Evolutionary conservation across 331 rosid genomes (phyloP).

Genomic region (Quercus phellos): DNA sequence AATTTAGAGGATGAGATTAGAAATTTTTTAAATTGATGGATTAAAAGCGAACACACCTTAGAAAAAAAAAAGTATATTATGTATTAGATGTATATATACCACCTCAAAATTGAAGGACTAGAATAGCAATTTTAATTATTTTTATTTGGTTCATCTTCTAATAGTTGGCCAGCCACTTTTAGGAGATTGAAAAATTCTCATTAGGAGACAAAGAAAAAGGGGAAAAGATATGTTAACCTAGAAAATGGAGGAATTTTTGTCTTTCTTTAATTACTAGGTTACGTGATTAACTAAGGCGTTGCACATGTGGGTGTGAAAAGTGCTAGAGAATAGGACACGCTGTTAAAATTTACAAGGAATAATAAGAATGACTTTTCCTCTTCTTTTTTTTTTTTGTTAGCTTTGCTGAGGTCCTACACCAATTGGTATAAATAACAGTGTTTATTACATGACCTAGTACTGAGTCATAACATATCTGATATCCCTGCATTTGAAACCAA

Average conservation of each 20-base stretch:
- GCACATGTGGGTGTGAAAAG: slow-evolving; percentile 29
- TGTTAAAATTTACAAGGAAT: slow-evolving; percentile 33
- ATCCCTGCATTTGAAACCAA: slow-evolving; percentile 33
- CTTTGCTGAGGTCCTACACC: slow-evolving; percentile 46
- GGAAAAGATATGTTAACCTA: neutral
- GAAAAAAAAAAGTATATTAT: too few species aligned
- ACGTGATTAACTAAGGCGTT: slow-evolving; percentile 4
- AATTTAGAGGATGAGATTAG: too few species aligned
- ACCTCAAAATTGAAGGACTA: too few species aligned
- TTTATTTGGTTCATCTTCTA: too few species aligned
- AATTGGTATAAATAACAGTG: slow-evolving; percentile 26
- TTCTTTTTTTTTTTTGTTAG: slow-evolving; percentile 24
- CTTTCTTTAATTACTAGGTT: neutral
- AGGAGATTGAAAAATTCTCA: neutral
- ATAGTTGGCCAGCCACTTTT: neutral
- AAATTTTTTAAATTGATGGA: too few species aligned
- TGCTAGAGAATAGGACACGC: slow-evolving; percentile 20
- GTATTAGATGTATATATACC: too few species aligned
- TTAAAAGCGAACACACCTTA: too few species aligned
- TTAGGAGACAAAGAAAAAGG: slow-evolving; percentile 11
- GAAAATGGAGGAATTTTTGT: neutral
- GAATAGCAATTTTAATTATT: too few species aligned
- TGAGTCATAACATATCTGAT: slow-evolving; percentile 12
- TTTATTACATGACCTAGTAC: slow-evolving; percentile 26
- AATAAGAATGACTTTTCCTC: slow-evolving; percentile 26